Evolutionary conservation across 768 basidiomycete genomes (phyloP).

Genomic region (Leccinum uliginosum): DNA sequence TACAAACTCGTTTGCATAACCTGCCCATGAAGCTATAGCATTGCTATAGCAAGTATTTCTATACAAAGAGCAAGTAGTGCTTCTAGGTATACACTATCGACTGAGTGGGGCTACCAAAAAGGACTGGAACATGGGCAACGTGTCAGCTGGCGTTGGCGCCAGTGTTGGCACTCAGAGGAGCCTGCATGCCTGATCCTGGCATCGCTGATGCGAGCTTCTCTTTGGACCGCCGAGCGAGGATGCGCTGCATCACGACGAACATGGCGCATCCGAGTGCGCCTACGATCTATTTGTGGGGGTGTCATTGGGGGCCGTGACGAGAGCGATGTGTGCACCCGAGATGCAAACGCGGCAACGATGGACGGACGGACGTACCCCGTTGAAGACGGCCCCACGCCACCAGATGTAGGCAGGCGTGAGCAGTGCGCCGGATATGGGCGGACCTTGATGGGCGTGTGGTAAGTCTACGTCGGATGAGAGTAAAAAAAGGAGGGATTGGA

Average conservation of each 20-base stretch:
- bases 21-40: neutral
- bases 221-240: slow-evolving; percentile 14
- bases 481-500: neutral
- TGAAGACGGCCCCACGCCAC: slow-evolving; percentile 56
- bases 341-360: neutral
- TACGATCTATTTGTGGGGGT: slow-evolving; percentile 14
- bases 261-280: slow-evolving; percentile 22
- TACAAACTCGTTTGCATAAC: too few relatives aligned
- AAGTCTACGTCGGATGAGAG: neutral
- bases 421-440: slow-evolving; percentile 55
- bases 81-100: neutral
- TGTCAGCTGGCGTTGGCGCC: neutral
- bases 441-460: slow-evolving; percentile 29
- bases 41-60: neutral
- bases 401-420: slow-evolving; percentile 49
- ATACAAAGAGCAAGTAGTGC: neutral
- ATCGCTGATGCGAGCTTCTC: neutral
- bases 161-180: neutral
- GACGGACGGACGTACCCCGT: slow-evolving; percentile 34
- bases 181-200: neutral
- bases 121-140: neutral
- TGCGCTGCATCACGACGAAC: slow-evolving; percentile 24
- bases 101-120: neutral
- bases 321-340: neutral
- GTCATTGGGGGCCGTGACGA: neutral